Percentiles rank a stretch among this genome's conserved stretches.
Conservation (phyloP, 495 filamentous ascomycete species). For the Lichenothelia convexa region DNA sequence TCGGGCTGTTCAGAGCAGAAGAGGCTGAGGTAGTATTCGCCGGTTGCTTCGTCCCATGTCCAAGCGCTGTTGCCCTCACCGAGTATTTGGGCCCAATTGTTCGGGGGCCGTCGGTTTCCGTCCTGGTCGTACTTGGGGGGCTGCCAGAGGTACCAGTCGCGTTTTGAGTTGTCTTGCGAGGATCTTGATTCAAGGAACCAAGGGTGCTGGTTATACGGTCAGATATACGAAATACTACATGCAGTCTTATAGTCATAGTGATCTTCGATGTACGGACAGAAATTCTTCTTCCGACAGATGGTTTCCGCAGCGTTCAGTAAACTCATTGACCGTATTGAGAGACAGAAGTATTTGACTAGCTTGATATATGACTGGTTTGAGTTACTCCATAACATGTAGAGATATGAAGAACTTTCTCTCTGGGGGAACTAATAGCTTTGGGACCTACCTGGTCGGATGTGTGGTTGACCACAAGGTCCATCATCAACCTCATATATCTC, state of each 20-base stretch:
- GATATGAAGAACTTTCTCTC: too few species aligned
- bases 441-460: conserved; percentile 28
- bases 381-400: too few species aligned
- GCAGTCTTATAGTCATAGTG: too few species aligned
- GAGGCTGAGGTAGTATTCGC: conserved; percentile 36
- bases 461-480: conserved; percentile 43
- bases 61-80: conserved; percentile 32
- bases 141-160: conserved; percentile 45
- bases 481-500: conserved; percentile 33
- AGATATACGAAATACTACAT: neutral
- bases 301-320: too few species aligned
- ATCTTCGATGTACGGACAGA: too few species aligned
- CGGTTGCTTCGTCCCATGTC: conserved; percentile 32
- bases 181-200: conserved; percentile 38
- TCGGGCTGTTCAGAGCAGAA: conserved; percentile 34
- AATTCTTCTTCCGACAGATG: too few species aligned
- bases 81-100: conserved; percentile 38
- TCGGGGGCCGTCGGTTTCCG: conserved; percentile 36
- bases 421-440: conserved; percentile 1
- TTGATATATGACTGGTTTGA: too few species aligned
- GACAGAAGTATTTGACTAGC: too few species aligned
- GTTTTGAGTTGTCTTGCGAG: conserved; percentile 29
- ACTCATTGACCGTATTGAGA: too few species aligned
- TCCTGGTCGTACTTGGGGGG: conserved; percentile 27
- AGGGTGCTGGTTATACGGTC: conserved; percentile 22